Evolutionary conservation across 352 stramenopile species (phyloP), one percentile per base, ranked within the genome.

Genomic region (Phytophthora pseudosyringae): DNA sequence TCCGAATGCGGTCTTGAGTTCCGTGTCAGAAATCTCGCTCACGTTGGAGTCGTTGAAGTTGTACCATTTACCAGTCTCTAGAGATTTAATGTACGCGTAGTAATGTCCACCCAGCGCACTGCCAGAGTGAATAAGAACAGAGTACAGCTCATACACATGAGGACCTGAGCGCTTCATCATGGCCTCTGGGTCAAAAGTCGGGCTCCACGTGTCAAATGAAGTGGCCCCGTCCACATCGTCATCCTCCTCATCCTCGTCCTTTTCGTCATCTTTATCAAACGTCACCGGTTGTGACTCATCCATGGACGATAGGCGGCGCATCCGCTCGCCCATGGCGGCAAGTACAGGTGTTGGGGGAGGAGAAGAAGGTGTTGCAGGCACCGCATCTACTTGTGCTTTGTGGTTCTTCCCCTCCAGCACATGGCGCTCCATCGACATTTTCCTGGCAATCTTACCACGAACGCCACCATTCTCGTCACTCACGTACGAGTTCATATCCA

Each of bases 41-140:
- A 94, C 86, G 21, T 70, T 90, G 13, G 83, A 91, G 55, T 96
- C 89, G 47, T 96, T 96, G 43, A 96, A 96, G 52, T 96, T 91
- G 67, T 89, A 94, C 89, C 89, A 97, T 49, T 88, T 86, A 35
- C 72, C 86, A 8, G 64, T 83, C 47, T 94, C 88, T 21, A 95
- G 74, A 53, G 83, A 91, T 59, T 93, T 94, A 62, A 98, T 98
- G 76, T 97, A 98, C 25, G 93, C 92, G 66, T 97, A 98, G 72
- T 98, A 98, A 71, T 98, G 94, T 10, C 94, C 94, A 21, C 89
- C 89, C 18, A 96, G 67, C 2, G 94, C 91, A 49, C 93, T 97
- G n/a, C 94, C 94, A 33, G 81, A 94, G 72, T 98, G 93, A 41
- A 98, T 95, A 6, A 98, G 75, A 25, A 98, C 89, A 21, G 87